Base-by-base conservation (phyloP, 2,329 filamentous ascomycete species). In the Aspergillus fijiensis region DNA sequence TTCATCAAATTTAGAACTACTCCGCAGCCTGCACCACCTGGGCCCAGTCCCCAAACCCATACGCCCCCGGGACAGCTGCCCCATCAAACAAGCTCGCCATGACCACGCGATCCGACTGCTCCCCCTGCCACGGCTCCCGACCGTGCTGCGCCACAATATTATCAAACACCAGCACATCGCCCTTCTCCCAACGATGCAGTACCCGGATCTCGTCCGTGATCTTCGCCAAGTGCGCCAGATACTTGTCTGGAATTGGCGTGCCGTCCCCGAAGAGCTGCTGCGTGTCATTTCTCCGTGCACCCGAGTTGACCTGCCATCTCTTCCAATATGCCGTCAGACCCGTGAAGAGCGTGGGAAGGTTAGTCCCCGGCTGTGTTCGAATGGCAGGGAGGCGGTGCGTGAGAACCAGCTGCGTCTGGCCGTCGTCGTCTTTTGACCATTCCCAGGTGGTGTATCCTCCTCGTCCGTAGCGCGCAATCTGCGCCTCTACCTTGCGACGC, bases 171-270 rank as follows among this genome's bases (percentile, higher is more conserved):
- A 82, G 68, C 4, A 82, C 78, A 69, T 82, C 80, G 0, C 80
- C 79, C 12, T 69, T 68, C 65, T 81, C 68, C 80, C 80, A 82
- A 52, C 73, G 74, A 65, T 82, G 80, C 55, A 82, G 64, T 19
- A 83, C 80, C 4, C 79, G 75, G 55, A 82, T 81, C 60, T 82
- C 78, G 59, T 82, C 79, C 12, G 80, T 82, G 42, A 82, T 80
- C 61, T 76, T 70, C 0, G 75, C 75, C 51, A 81, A 67, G 57
- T 70, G 72, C 16, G 66, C 74, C 11, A 82, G 67, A 61, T 80
- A 80, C 63, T 74, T 71, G n/a, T 81, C 78, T 0, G 80, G 79
- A 49, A 82, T 82, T 1, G 74, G 74, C 9, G 75, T 78, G 3
- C 79, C 80, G 64, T 82, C 80, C 1, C 80, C 80, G 64, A 74